Percentiles rank a stretch among this genome's conserved stretches.
Conservation (phyloP, 176 grass and related monocot genomes). For the Puccinellia tenuiflora region DNA sequence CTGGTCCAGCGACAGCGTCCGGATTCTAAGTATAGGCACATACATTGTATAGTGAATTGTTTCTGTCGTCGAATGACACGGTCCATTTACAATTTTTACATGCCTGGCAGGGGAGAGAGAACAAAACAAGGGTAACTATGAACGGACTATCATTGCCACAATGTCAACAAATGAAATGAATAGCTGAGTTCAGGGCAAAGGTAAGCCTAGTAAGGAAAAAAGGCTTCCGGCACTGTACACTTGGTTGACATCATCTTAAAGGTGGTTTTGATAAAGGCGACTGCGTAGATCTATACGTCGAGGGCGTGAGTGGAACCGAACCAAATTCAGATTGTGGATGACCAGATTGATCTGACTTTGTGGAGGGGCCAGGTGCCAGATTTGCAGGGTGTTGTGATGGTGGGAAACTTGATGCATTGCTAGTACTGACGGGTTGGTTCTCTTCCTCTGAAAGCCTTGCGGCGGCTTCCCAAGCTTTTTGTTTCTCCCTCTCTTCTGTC, state of each 20-base stretch:
- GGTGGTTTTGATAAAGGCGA: constrained; percentile 22
- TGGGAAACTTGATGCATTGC: not conserved
- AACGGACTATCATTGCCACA: constrained; percentile 25
- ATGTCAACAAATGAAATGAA: constrained; percentile 49
- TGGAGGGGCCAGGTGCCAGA: constrained; percentile 23
- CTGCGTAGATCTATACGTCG: not conserved
- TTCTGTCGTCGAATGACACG: not conserved
- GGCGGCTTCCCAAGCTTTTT: constrained; percentile 45
- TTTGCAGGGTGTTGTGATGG: constrained; percentile 15
- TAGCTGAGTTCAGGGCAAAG: constrained; percentile 6
- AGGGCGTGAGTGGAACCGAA: constrained; percentile 30
- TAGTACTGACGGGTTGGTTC: not conserved
- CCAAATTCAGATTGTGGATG: constrained; percentile 37
- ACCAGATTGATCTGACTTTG: constrained; percentile 11
- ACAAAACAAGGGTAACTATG: not conserved
- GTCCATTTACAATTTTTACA: constrained; percentile 36
- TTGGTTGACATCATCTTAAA: constrained; percentile 19
- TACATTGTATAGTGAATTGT: not conserved
- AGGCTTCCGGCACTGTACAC: constrained; percentile 5
- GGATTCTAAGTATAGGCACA: not conserved
- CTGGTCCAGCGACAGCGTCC: not conserved
- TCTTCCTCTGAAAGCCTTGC: constrained; percentile 26
- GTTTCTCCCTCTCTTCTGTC: constrained; percentile 91
- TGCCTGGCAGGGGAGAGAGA: not conserved
- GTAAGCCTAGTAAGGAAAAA: not conserved